Base-by-base conservation (phyloP, 1,284 basidiomycete genomes). In the Ganoderma lucidum region DNA sequence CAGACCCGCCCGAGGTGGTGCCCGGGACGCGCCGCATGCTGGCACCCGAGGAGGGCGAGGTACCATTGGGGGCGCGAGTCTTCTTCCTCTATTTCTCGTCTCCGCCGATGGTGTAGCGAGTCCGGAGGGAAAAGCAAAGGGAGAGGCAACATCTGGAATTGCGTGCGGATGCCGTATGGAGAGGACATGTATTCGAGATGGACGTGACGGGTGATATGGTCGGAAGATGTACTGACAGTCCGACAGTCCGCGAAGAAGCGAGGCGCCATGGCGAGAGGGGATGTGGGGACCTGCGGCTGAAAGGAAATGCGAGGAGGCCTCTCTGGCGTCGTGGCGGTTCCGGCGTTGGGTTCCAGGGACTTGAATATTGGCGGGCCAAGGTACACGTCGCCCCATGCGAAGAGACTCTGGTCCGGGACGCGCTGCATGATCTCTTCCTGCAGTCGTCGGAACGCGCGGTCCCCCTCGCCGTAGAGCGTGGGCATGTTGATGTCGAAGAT, bases 361-460 rank as follows among this genome's bases (percentile, higher is more conserved):
- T n/a, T 51, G 10, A 56, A 35, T 17, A 56, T 32, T 15, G 23
- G 15, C 8, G 53, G 53, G 30, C 53, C 30, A 15, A 56, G 30
- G 32, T 56, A 56, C 10, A 56, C 30, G 1, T 56, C 53, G 30
- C 53, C 30, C 53, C 53, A 56, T 8, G 53, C 53, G 14, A 56
- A 56, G 53, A 56, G 53, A 35, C 53, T 56, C 30, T 56, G 53
- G 30, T 56, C 53, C 30, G 53, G 53, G 53, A 56, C 32, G 15
- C 53, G 53, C 17, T 35, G 53, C 53, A 56, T 56, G 30, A 56
- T 56, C 53, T 56, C 53, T 19, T 56, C 53, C 53, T 56, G 53
- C 14, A 56, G 15, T 9, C 53, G 30, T 56, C 32, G 30, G 53
- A 56, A 35, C 30, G 53, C 53, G 6, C 53, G 53, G 6, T 56